A percentile compares a stretch with the other conserved stretches of the same genome.
Conservation (phyloP, 768 basidiomycete species). For the Lactarius sp. region DNA sequence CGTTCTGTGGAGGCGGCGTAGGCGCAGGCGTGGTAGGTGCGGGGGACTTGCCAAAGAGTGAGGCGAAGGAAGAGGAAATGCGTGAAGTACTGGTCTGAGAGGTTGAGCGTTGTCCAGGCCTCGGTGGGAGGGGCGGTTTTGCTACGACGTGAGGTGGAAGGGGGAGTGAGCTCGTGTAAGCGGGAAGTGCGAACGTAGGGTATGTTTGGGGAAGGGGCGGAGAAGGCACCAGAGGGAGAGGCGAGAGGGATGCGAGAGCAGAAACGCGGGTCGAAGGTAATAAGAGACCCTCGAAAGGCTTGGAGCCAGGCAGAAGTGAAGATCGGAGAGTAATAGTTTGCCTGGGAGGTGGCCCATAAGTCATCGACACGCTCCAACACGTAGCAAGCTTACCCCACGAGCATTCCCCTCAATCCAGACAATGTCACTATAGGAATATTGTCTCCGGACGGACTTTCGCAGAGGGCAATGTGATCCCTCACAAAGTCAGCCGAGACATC, state of each 20-base stretch:
- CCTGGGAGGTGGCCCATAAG: constrained; percentile 28
- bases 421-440: constrained; percentile 62
- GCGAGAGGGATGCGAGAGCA: constrained; percentile 45
- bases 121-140: constrained; percentile 32
- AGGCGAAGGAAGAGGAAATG: constrained; percentile 26
- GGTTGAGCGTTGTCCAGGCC: constrained; percentile 27
- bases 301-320: constrained; percentile 38
- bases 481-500: constrained; percentile 69
- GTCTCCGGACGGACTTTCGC: constrained; percentile 44
- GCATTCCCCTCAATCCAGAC: constrained; percentile 74
- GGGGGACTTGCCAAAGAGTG: constrained; percentile 25
- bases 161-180: constrained; percentile 35
- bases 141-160: constrained; percentile 31
- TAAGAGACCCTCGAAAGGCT: constrained; percentile 39
- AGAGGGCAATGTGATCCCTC: constrained; percentile 76
- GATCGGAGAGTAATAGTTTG: constrained; percentile 42
- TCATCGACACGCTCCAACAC: neutral
- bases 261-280: constrained; percentile 35
- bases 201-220: constrained; percentile 38
- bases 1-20: constrained; percentile 17
- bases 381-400: constrained; percentile 48
- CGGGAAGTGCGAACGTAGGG: constrained; percentile 44
- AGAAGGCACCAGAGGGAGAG: constrained; percentile 40
- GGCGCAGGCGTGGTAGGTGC: constrained; percentile 21
- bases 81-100: constrained; percentile 27